Conservation (phyloP, 2,329 filamentous ascomycete species). For the Ambrosiella xylebori region DNA sequence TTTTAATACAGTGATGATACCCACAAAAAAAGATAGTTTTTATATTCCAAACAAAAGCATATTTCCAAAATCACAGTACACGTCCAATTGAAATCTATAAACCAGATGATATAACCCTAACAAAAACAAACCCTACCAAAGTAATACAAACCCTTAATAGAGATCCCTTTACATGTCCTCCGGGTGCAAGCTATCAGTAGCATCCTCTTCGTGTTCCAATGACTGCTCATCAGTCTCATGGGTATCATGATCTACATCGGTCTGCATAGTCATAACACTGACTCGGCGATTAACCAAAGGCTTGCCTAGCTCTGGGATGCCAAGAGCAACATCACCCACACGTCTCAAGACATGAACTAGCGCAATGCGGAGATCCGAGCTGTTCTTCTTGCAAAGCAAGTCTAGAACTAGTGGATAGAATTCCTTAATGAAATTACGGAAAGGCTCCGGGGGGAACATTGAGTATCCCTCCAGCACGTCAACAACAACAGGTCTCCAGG, state of each 20-base stretch:
- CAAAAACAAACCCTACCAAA: neutral
- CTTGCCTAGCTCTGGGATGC: constrained; percentile 28
- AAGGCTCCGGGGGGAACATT: constrained; percentile 64
- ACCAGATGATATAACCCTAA: neutral
- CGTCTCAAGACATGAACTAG: constrained; percentile 62
- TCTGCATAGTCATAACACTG: constrained; percentile 15
- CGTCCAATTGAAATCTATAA: neutral
- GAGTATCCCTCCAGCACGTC: constrained; percentile 90
- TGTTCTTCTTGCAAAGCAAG: constrained; percentile 66
- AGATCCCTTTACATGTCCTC: neutral
- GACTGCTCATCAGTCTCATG: constrained; percentile 20
- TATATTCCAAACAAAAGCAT: neutral
- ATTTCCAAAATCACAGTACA: neutral
- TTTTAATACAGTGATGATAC: too few relatives aligned
- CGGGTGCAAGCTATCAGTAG: constrained; percentile 17
- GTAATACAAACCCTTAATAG: neutral
- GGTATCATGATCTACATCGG: constrained; percentile 17
- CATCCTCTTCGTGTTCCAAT: constrained; percentile 10
- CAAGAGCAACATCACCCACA: constrained; percentile 61
- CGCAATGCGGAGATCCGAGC: constrained; percentile 57
- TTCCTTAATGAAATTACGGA: constrained; percentile 57
- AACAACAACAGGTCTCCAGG: constrained; percentile 93
- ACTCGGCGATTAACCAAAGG: constrained; percentile 22
- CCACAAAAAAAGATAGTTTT: too few relatives aligned
- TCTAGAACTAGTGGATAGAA: constrained; percentile 83